These are phyloP conservation scores for Parsonsia alboflavescens DNA, from an alignment of 257 asterid genomes.

Conservation along the genomic window DNA sequence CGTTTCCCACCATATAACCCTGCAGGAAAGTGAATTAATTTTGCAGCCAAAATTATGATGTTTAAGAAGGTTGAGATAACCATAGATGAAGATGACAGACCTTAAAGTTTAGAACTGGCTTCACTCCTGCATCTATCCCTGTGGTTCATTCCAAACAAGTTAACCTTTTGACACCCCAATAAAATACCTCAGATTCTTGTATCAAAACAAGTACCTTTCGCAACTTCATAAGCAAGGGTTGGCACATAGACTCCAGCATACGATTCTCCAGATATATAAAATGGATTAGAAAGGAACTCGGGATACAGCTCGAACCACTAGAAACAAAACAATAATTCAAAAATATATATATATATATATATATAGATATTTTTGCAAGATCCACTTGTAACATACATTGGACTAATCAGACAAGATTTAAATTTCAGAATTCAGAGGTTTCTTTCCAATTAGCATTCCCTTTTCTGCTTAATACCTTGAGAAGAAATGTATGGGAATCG, in stretches of 20 bases:
- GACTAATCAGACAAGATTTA: no score
- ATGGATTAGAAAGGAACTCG: constrained; percentile 66
- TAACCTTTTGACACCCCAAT: neutral
- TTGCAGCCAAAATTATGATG: constrained; percentile 6
- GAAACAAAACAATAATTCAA: constrained; percentile 20
- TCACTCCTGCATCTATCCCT: constrained; percentile 71
- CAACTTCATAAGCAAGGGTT: constrained; percentile 81
- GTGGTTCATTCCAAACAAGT: constrained; percentile 15
- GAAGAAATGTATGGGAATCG: constrained; percentile 78
- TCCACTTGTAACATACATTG: neutral
- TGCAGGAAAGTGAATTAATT: constrained; percentile 31
- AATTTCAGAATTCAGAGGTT: neutral
- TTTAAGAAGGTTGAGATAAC: constrained; percentile 3
- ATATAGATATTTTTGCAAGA: constrained; percentile 7
- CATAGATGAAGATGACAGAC: constrained; percentile 27
- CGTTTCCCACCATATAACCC: constrained; percentile 99
- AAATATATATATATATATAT: no score
- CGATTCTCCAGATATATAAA: constrained; percentile 83
- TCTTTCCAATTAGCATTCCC: neutral
- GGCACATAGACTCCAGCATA: constrained; percentile 96
- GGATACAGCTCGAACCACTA: constrained; percentile 96
- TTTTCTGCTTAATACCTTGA: constrained; percentile 45
- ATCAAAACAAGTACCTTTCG: constrained; percentile 47
- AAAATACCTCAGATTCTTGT: constrained; percentile 16
- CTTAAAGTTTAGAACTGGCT: constrained; percentile 75